A percentile compares a stretch with the other conserved stretches of the same genome.
phyloP scores from a whole-genome alignment of 1,139 yeast genomes.

The Kodamaea fungicola region DNA sequence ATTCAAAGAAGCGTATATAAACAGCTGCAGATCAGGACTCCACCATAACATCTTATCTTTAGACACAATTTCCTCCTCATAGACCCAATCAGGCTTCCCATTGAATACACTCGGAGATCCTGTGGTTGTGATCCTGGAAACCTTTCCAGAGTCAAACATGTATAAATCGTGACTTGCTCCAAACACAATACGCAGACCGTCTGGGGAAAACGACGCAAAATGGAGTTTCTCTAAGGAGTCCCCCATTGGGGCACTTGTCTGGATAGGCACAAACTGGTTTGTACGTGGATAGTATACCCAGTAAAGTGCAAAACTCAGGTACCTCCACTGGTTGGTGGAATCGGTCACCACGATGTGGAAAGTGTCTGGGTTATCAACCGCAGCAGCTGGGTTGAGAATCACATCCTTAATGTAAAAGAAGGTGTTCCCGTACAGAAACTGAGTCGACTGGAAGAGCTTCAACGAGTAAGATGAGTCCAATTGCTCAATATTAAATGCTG shows the following conservation, averaged over 20 bases:
- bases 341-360: constrained; percentile 37
- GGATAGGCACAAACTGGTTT: constrained; percentile 40
- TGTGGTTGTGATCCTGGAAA: constrained; percentile 55
- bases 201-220: constrained; percentile 75
- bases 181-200: constrained; percentile 61
- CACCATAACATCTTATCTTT: constrained; percentile 78
- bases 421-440: constrained; percentile 32
- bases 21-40: constrained; percentile 66
- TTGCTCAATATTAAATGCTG: constrained; percentile 17
- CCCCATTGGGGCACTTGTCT: constrained; percentile 3
- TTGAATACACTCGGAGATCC: constrained; percentile 70
- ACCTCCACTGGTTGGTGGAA: constrained; percentile 54
- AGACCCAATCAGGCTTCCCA: constrained; percentile 95
- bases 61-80: constrained; percentile 84
- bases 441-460: constrained; percentile 19
- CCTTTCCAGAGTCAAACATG: constrained; percentile 31
- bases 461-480: constrained; percentile 17
- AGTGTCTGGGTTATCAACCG: constrained; percentile 24
- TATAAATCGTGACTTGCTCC: constrained; percentile 65
- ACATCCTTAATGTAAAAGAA: constrained; percentile 30
- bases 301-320: constrained; percentile 64
- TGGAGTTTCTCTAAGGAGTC: constrained; percentile 26
- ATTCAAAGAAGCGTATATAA: constrained; percentile 66
- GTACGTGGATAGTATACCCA: constrained; percentile 46
- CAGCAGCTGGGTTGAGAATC: constrained; percentile 30